These are phyloP conservation scores for Ailanthus altissimus DNA, from an alignment of 345 rosid genomes.

Conservation along the genomic window DNA sequence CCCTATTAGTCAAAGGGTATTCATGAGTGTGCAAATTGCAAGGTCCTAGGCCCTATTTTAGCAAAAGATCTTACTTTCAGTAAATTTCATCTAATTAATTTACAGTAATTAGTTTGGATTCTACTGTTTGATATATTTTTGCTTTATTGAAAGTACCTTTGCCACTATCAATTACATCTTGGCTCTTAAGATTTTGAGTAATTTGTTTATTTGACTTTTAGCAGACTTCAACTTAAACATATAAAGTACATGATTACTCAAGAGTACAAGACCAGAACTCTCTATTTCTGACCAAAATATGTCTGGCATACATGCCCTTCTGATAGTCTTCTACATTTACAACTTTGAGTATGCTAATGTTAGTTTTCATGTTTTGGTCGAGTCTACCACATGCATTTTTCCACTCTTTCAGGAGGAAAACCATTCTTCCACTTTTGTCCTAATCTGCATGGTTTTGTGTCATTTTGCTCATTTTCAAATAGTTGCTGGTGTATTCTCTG, in stretches of 20 bases:
- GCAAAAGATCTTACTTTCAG: too few species aligned
- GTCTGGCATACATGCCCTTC: background rate
- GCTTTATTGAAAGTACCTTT: background rate
- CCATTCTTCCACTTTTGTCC: background rate
- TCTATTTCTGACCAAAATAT: background rate
- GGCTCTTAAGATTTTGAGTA: conserved; percentile 3
- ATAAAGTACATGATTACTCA: background rate
- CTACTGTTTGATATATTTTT: conserved; percentile 1
- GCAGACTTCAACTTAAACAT: background rate
- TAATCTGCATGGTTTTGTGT: background rate
- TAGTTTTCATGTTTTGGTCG: background rate
- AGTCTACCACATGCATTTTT: background rate
- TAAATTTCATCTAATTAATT: background rate
- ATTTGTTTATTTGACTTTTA: background rate
- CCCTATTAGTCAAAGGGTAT: background rate
- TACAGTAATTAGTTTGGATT: background rate
- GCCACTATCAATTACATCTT: background rate
- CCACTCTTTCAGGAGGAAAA: background rate
- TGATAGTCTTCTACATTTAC: background rate
- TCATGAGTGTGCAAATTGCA: background rate
- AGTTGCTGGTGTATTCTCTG: background rate
- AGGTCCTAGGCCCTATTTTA: background rate
- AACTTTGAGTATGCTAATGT: background rate
- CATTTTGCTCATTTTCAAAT: background rate
- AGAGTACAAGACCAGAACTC: background rate